Evolutionary conservation across 257 asterid species (phyloP), one percentile per base, ranked within the genome.

Genomic region (Salvia rosmarinus): DNA sequence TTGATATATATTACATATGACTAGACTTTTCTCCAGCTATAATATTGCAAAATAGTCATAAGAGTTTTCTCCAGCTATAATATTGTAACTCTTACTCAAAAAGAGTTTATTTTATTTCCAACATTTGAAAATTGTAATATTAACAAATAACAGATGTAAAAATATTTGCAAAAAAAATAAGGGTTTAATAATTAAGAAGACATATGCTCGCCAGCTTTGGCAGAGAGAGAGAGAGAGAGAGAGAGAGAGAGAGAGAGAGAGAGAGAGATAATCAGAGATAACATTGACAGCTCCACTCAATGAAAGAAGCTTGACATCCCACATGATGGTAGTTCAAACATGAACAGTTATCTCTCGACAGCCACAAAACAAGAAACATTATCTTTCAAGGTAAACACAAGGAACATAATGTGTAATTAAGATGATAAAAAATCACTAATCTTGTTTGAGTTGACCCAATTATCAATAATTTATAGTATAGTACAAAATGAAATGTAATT

Each of bases 401-500:
- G 35, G 34, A 14, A 25, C 37, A 35, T 8, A 64, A 62, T 21
- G 54, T 28, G 61, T 58, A 42, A 74, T 35, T 34, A 69, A 65
- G 34, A 61, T 2, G 9, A 28, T 42, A 4, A 23, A 75, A 40
- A 57, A 4, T 40, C 8, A 52, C 25, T 74, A 67, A 74, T 40
- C 70, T 51, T 67, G 50, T 35, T 50, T 60, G 69, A 73, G 93
- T 87, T 87, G 93, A 87, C 93, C 67, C 52, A 47, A 39, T 70
- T 62, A 81, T 62, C 78, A 82, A 70, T 85, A 17, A 77, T 79
- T 23, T 17, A 77, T 50, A 23, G 37, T 78, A 70, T 66, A 74
- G 81, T 73, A 79, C 64, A 72, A 57, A 44, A 44, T 35, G 67
- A 65, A 10, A 23, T 51, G 35, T 42, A 52, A 69, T 74, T 71